Base-by-base conservation (phyloP, 148 eudicot genomes). In the Camellia lanceoleosa region DNA sequence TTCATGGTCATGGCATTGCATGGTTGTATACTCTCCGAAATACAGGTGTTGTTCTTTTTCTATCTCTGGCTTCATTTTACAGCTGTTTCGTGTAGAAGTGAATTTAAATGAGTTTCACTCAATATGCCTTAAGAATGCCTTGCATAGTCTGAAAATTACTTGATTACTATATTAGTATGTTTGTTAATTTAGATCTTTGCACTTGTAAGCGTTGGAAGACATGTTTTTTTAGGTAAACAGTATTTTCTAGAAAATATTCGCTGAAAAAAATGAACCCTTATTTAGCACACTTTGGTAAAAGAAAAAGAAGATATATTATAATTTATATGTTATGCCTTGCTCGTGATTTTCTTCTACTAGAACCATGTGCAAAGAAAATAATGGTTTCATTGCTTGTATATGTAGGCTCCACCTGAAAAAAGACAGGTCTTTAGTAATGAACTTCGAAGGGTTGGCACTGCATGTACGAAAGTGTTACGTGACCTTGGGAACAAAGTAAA, bases 1-100 rank as follows among this genome's bases (percentile, higher is more conserved):
- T 90, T 90, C 81, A 90, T 75, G 90, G 96, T 95, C 83, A 95
- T 95, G 98, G 97, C 98, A 43, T 85, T 95, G 84, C 98, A 95
- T 79, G 98, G 97, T 4, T 91, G 94, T 77, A 80, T 95, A 66
- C 96, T 95, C 14, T 90, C 97, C 1, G 98, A 93, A 88, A 93
- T 95, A 82, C 97, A 93, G 97, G 98, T 95, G 79, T 81, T 76
- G 19, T 71, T 62, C 83, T 70, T 70, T 79, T 55, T 74, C 51
- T 44, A 55, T 75, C 65, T 52, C 67, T 68, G 42, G 30, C 58
- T 66, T 18, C 62, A 51, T 20, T 73, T 23, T 43, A 59, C 72
- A 20, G 42, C 47, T 51, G 46, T 63, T 76, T 66, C 19, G 19
- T 65, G 59, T 30, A 47, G 69, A 63, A 62, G 23, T 20, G 1